Percentiles rank a stretch among this genome's conserved stretches.
phyloP scores from a whole-genome alignment of 495 filamentous ascomycete genomes.

The Pseudevernia furfuracea region DNA sequence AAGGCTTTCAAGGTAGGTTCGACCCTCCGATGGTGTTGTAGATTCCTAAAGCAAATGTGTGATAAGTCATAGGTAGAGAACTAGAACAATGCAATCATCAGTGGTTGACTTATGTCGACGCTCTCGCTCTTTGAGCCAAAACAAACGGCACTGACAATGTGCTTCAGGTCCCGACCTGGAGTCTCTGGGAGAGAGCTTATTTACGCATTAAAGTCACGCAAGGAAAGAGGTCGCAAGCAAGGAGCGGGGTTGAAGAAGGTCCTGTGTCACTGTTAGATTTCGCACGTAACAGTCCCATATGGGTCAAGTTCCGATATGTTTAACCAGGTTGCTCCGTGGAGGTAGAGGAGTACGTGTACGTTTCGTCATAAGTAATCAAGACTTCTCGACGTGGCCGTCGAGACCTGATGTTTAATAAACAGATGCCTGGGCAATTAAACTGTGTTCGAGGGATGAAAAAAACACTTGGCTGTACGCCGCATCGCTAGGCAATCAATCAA shows the following conservation, averaged over 20 bases:
- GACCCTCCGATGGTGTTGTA: too few species aligned
- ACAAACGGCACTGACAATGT: too few species aligned
- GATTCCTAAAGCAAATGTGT: too few species aligned
- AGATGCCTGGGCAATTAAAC: neutral
- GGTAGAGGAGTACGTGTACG: too few species aligned
- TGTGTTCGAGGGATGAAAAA: neutral
- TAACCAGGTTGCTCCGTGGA: too few species aligned
- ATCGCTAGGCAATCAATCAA: neutral
- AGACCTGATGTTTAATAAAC: neutral
- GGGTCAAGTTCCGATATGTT: neutral
- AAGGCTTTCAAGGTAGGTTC: too few species aligned
- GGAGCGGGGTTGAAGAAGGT: neutral
- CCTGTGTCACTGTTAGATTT: neutral
- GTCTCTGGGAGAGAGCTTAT: neutral
- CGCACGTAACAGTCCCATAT: neutral
- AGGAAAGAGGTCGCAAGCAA: neutral
- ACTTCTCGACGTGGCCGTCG: neutral
- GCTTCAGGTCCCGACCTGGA: too few species aligned
- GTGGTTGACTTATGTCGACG: too few species aligned
- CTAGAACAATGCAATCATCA: neutral
- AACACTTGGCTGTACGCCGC: neutral
- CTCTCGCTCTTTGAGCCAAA: too few species aligned
- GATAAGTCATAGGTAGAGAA: too few species aligned
- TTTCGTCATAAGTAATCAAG: neutral
- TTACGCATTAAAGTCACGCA: neutral